Conservation (phyloP, 2,329 filamentous ascomycete genomes). For the Talaromyces rugulosus region DNA sequence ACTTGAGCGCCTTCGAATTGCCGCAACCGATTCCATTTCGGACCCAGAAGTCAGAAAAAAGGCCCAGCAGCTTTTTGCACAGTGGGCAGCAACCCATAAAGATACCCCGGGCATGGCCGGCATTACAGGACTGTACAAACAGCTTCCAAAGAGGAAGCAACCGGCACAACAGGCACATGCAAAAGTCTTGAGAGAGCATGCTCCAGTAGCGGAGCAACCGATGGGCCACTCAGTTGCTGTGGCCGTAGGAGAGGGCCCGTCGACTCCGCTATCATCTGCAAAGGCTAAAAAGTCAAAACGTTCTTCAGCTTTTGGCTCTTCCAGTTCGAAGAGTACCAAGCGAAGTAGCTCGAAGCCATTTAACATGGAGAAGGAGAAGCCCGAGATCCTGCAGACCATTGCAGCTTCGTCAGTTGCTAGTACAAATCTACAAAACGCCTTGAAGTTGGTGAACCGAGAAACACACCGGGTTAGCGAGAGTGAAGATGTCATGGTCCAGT, state of each 20-base stretch:
- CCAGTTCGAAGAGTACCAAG: constrained; percentile 50
- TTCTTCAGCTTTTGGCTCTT: constrained; percentile 30
- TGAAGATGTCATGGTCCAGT: constrained; percentile 65
- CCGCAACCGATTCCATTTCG: constrained; percentile 77
- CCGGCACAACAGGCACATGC: constrained; percentile 72
- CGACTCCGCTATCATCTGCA: constrained; percentile 31
- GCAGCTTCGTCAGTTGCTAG: constrained; percentile 84
- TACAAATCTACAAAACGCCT: constrained; percentile 82
- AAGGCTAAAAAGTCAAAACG: constrained; percentile 31
- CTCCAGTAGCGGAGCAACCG: constrained; percentile 39
- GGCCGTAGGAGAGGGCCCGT: constrained; percentile 33
- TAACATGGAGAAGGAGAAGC: constrained; percentile 82
- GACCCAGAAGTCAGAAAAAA: constrained; percentile 84
- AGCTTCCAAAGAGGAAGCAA: constrained; percentile 64
- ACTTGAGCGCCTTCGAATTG: constrained; percentile 82
- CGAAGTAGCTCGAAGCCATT: constrained; percentile 58
- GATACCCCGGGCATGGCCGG: constrained; percentile 73
- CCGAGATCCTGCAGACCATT: constrained; percentile 80
- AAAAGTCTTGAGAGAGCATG: constrained; percentile 77
- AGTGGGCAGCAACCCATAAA: constrained; percentile 82
- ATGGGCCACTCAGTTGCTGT: constrained; percentile 39
- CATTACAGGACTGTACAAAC: constrained; percentile 73
- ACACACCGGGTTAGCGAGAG: constrained; percentile 84
- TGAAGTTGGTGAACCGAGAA: constrained; percentile 90
- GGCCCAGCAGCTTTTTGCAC: constrained; percentile 77